phyloP scores from a whole-genome alignment of 2,329 filamentous ascomycete genomes.

The Aspergillus sp. region DNA sequence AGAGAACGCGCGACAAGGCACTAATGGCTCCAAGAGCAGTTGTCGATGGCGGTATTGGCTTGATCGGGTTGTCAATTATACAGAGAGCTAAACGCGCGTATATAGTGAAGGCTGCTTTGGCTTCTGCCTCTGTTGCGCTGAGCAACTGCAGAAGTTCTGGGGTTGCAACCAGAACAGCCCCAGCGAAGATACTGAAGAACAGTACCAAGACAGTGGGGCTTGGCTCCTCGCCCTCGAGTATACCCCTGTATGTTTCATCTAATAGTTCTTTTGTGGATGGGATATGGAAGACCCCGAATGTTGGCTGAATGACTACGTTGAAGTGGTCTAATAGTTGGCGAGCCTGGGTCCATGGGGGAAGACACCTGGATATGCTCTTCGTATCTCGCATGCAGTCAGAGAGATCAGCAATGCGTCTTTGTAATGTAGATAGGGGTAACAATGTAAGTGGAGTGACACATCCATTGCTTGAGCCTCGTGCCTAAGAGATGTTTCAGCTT shows the following conservation, averaged over 20 bases:
- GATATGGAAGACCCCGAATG: slow-evolving; percentile 7
- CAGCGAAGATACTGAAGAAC: slow-evolving; percentile 7
- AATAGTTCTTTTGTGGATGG: neutral
- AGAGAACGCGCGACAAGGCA: slow-evolving; percentile 1
- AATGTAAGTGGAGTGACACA: neutral
- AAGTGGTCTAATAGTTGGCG: slow-evolving; percentile 9
- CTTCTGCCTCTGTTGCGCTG: neutral
- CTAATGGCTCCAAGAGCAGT: slow-evolving; percentile 8
- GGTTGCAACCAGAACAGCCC: slow-evolving; percentile 1
- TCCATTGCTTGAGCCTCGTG: neutral
- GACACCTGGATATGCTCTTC: neutral
- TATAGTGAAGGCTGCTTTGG: neutral
- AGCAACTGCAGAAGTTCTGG: neutral
- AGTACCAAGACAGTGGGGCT: neutral
- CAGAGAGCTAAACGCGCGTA: slow-evolving; percentile 1
- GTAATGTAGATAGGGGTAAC: neutral
- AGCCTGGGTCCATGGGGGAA: slow-evolving; percentile 3
- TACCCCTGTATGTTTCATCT: slow-evolving; percentile 2
- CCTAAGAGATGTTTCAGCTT: neutral
- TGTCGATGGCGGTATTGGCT: neutral
- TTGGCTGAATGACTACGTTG: slow-evolving; percentile 1
- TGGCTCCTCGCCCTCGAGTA: neutral
- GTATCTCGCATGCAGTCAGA: neutral
- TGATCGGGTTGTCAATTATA: slow-evolving; percentile 4
- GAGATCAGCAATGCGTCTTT: neutral